Evolutionary conservation across 2,329 filamentous ascomycete species (phyloP).

Genomic region (Colletotrichum limetticola): DNA sequence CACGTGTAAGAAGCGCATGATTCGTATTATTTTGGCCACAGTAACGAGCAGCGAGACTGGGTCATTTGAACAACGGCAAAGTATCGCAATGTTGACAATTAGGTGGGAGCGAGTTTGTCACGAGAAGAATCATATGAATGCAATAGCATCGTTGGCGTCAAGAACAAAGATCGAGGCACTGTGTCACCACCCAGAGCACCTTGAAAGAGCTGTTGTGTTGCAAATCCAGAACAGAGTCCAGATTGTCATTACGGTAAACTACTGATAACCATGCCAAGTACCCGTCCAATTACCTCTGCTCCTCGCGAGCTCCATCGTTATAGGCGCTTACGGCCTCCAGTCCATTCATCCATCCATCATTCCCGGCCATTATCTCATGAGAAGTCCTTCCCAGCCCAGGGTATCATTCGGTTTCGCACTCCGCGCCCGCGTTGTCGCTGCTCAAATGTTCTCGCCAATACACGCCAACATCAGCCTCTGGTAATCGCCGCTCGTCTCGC

Average conservation of each 20-base stretch:
- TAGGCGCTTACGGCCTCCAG: not conserved
- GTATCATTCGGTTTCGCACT: conserved; percentile 16
- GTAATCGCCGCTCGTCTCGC: conserved; percentile 90
- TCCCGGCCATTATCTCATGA: not conserved
- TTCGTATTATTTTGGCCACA: too few species aligned
- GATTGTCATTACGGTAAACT: conserved; percentile 10
- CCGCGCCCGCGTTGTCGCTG: not conserved
- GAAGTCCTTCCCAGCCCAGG: conserved; percentile 7
- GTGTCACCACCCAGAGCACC: not conserved
- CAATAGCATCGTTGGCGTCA: too few species aligned
- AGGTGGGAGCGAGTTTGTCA: too few species aligned
- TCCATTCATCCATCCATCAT: not conserved
- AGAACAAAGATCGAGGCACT: too few species aligned
- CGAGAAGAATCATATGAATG: too few species aligned
- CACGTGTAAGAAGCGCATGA: too few species aligned
- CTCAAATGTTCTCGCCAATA: conserved; percentile 55
- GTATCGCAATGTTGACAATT: too few species aligned
- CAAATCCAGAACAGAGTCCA: not conserved
- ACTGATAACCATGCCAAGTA: not conserved
- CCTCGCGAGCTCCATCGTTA: not conserved
- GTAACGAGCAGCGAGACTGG: too few species aligned
- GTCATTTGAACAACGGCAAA: too few species aligned
- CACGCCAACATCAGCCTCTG: conserved; percentile 80
- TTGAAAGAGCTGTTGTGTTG: not conserved
- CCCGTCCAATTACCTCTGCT: not conserved